phyloP scores from a whole-genome alignment of 169 alveolate genomes.

The Eimeria praecox region DNA sequence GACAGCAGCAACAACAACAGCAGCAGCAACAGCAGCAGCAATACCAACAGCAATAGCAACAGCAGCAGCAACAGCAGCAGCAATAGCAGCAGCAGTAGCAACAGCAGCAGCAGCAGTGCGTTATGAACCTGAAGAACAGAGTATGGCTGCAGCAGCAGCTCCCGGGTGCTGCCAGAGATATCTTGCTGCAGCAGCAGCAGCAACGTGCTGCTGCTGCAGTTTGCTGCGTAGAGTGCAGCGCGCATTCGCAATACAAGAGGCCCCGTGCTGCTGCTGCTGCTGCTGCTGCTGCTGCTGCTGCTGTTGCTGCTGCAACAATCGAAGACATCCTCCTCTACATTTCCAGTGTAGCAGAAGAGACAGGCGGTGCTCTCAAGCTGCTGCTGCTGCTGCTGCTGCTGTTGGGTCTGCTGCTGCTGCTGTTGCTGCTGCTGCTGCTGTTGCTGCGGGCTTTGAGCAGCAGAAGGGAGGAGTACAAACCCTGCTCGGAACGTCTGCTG shows the following conservation, averaged over 20 bases:
- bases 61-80: background rate
- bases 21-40: conserved; percentile 53
- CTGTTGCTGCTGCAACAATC: conserved; percentile 58
- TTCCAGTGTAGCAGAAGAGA: background rate
- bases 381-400: conserved; percentile 30
- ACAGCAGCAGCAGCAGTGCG: background rate
- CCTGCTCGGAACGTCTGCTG: conserved; percentile 35
- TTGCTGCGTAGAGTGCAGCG: conserved; percentile 6
- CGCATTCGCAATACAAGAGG: conserved; percentile 51
- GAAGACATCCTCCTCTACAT: background rate
- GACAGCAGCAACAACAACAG: too few relatives aligned
- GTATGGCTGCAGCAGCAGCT: conserved; percentile 20
- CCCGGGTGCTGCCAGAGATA: background rate
- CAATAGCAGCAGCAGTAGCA: conserved; percentile 4
- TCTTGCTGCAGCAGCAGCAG: conserved; percentile 61
- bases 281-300: conserved; percentile 64
- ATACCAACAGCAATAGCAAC: background rate
- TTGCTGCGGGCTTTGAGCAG: conserved; percentile 13
- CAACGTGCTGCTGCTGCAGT: conserved; percentile 40
- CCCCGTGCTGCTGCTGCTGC: conserved; percentile 12
- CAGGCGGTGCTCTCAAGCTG: background rate
- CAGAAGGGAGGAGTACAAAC: background rate
- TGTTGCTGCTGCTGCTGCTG: conserved; percentile 61
- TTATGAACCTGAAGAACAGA: conserved; percentile 23
- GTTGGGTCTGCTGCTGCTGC: conserved; percentile 34